phyloP scores from a whole-genome alignment of 2,329 filamentous ascomycete species.

The Penicillium sp. region DNA sequence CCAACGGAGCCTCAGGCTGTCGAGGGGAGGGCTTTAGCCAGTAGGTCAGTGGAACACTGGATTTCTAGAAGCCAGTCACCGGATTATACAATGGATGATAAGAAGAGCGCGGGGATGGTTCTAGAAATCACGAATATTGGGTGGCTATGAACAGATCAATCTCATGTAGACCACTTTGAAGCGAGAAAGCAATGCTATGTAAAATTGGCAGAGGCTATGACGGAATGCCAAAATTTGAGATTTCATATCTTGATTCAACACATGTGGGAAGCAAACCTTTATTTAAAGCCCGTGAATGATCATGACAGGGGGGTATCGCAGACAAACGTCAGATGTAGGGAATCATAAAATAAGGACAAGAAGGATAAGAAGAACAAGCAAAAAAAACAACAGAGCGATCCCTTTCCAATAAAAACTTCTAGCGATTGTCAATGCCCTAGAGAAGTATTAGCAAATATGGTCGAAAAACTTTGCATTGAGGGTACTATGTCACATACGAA shows the following conservation, averaged over 20 bases:
- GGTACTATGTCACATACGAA: conserved; percentile 53
- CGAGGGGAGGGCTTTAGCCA: too few species aligned
- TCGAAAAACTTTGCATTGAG: neutral
- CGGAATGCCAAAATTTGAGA: neutral
- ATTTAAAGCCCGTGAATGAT: neutral
- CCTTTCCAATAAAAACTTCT: neutral
- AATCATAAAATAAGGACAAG: neutral
- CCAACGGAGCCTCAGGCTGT: too few species aligned
- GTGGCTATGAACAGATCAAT: too few species aligned
- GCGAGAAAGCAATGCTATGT: too few species aligned
- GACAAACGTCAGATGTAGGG: neutral
- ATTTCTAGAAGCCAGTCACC: too few species aligned
- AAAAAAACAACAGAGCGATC: neutral
- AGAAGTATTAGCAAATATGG: conserved; percentile 11
- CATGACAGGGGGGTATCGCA: neutral
- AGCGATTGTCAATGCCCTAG: conserved; percentile 26
- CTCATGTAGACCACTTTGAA: too few species aligned
- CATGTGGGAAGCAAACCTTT: neutral
- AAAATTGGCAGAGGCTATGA: neutral
- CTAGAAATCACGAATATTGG: too few species aligned
- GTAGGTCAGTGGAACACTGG: too few species aligned
- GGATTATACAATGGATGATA: too few species aligned
- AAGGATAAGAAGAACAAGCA: too few species aligned
- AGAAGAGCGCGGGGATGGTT: too few species aligned
- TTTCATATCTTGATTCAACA: neutral